A percentile compares a stretch with the other conserved stretches of the same genome.
Evolutionary conservation across 2,329 filamentous ascomycete species (phyloP).

Genomic region (Aspergillus eucalypticola): DNA sequence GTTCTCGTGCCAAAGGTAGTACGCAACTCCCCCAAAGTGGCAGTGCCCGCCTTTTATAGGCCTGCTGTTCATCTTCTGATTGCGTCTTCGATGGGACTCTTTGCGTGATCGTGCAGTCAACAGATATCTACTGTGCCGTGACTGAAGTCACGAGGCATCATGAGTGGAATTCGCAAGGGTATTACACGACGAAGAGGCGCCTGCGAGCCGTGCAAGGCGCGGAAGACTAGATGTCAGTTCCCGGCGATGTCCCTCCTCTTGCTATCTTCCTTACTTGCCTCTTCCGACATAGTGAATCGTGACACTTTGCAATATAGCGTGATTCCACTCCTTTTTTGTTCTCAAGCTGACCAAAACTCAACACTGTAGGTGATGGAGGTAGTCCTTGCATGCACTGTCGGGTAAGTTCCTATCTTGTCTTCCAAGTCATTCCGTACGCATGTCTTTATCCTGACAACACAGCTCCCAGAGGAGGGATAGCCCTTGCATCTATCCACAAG

Average conservation of each 20-base stretch:
- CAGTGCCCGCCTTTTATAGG: too few relatives aligned
- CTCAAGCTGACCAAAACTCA: neutral
- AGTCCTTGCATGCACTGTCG: neutral
- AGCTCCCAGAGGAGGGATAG: neutral
- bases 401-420: neutral
- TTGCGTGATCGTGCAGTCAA: neutral
- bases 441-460: neutral
- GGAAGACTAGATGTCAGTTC: neutral
- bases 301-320: too few relatives aligned
- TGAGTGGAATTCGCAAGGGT: neutral
- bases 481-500: neutral
- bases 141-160: neutral
- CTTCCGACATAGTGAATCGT: too few relatives aligned
- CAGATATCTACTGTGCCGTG: too few relatives aligned
- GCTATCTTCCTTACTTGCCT: too few relatives aligned
- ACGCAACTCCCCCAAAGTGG: too few relatives aligned
- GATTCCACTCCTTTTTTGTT: too few relatives aligned
- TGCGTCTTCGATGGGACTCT: neutral
- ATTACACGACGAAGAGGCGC: constrained; percentile 1
- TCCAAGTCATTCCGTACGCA: neutral
- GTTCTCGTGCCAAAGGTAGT: too few relatives aligned
- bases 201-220: neutral
- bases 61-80: too few relatives aligned
- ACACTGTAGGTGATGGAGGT: neutral
- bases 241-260: neutral